These are phyloP conservation scores for Pythium insidiosum DNA, from an alignment of 352 stramenopile species.

Conservation along the genomic window DNA sequence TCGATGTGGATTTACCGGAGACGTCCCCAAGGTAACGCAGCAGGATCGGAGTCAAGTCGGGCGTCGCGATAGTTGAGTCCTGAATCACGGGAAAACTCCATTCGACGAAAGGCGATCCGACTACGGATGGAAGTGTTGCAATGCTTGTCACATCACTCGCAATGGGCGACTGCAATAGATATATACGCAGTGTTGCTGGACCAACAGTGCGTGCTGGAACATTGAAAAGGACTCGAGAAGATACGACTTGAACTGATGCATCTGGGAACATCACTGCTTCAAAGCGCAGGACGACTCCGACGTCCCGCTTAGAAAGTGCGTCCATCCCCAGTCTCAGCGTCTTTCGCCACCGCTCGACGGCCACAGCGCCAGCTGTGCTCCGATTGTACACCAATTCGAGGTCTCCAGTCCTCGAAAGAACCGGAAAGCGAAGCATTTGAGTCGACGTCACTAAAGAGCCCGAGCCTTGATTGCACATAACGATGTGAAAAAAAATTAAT, in stretches of 20 bases:
- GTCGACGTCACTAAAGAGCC: too few species aligned
- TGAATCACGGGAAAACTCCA: too few species aligned
- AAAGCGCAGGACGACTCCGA: slow-evolving; percentile 17
- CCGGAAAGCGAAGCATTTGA: slow-evolving; percentile 8
- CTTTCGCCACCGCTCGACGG: slow-evolving; percentile 6
- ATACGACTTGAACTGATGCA: slow-evolving; percentile 13
- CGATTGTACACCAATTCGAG: slow-evolving; percentile 16
- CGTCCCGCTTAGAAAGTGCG: slow-evolving; percentile 13
- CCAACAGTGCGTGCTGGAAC: slow-evolving; percentile 32
- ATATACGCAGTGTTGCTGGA: slow-evolving; percentile 31
- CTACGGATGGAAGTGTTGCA: too few species aligned
- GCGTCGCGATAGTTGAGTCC: slow-evolving; percentile 32
- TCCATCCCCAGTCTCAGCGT: slow-evolving; percentile 24
- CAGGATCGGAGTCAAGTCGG: slow-evolving; percentile 18
- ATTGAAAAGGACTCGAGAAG: slow-evolving; percentile 22
- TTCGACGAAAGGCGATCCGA: too few species aligned
- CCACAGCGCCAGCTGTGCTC: neutral
- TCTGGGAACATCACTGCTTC: slow-evolving; percentile 18
- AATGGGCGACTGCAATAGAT: slow-evolving; percentile 17
- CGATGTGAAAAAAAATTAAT: too few species aligned
- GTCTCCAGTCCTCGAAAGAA: slow-evolving; percentile 9
- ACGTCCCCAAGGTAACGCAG: slow-evolving; percentile 1
- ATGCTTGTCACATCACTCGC: too few species aligned
- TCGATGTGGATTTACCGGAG: too few species aligned
- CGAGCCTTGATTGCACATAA: too few species aligned